Evolutionary conservation across 2,329 filamentous ascomycete species (phyloP).

Genomic region (Penicillium polonicum): DNA sequence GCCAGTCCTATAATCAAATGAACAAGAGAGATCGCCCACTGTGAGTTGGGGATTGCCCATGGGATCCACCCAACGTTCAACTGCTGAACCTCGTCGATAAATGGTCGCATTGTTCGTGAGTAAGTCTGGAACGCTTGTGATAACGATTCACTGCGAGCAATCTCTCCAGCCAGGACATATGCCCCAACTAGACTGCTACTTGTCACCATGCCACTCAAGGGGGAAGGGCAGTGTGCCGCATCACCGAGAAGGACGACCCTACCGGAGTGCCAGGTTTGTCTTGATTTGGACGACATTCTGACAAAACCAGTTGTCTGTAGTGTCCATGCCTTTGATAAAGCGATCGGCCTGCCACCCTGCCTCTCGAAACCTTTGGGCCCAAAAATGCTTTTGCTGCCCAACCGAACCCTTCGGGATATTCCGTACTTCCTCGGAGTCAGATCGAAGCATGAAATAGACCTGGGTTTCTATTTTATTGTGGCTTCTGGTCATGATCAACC

Average conservation of each 20-base stretch:
- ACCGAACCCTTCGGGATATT: slow-evolving; percentile 14
- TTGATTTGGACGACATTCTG: slow-evolving; percentile 39
- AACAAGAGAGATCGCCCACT: slow-evolving; percentile 9
- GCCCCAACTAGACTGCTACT: slow-evolving; percentile 14
- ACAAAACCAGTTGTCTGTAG: slow-evolving; percentile 47
- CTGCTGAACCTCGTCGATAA: not conserved
- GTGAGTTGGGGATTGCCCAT: slow-evolving; percentile 16
- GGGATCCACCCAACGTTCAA: slow-evolving; percentile 14
- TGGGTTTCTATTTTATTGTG: slow-evolving; percentile 23
- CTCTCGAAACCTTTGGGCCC: slow-evolving; percentile 31
- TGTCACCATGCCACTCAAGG: slow-evolving; percentile 39
- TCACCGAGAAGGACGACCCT: slow-evolving; percentile 43
- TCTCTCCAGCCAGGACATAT: too few relatives aligned
- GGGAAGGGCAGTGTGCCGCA: slow-evolving; percentile 39
- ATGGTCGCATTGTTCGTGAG: too few relatives aligned
- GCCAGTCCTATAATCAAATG: too few relatives aligned
- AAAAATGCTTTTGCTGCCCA: slow-evolving; percentile 30
- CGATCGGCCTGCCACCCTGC: slow-evolving; percentile 41
- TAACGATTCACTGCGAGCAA: too few relatives aligned
- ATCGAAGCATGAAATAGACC: slow-evolving; percentile 23
- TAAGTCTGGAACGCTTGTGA: too few relatives aligned
- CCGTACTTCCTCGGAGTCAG: slow-evolving; percentile 11
- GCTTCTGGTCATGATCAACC: slow-evolving; percentile 24
- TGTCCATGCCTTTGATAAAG: slow-evolving; percentile 40
- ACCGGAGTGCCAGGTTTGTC: slow-evolving; percentile 29